Evolutionary conservation across 768 basidiomycete species (phyloP).

Genomic region (Stropharia rugosoannulata): DNA sequence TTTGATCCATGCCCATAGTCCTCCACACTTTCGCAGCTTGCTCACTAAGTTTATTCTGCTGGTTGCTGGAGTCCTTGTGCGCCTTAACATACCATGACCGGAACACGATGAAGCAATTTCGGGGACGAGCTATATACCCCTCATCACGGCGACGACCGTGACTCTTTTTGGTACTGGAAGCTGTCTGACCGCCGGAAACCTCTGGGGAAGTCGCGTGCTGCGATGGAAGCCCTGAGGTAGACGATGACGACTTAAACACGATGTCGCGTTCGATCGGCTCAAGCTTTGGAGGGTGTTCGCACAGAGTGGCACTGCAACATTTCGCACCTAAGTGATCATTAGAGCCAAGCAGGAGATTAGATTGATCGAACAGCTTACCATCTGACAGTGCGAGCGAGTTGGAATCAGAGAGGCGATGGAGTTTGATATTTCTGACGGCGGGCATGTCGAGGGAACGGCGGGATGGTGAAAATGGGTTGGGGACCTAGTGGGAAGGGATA

Average conservation of each 20-base stretch:
- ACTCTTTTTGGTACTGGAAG: slow-evolving; percentile 5
- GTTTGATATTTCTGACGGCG: slow-evolving; percentile 20
- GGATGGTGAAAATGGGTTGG: not conserved
- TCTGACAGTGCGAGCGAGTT: slow-evolving; percentile 19
- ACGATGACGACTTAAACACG: not conserved
- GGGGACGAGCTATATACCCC: slow-evolving; percentile 31
- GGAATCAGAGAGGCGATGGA: slow-evolving; percentile 23
- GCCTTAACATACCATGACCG: slow-evolving; percentile 25
- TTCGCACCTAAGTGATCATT: not conserved
- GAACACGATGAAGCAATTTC: slow-evolving; percentile 39
- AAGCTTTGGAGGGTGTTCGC: not conserved
- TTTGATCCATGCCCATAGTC: slow-evolving; percentile 19
- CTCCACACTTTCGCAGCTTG: slow-evolving; percentile 31
- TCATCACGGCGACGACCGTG: slow-evolving; percentile 13
- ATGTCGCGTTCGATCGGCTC: not conserved
- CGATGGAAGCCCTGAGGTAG: not conserved
- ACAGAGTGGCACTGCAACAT: not conserved
- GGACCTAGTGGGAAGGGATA: not conserved
- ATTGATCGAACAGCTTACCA: not conserved
- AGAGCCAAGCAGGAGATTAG: not conserved
- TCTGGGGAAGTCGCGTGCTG: not conserved
- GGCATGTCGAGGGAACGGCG: too few relatives aligned
- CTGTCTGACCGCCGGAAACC: slow-evolving; percentile 9
- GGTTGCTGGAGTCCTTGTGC: slow-evolving; percentile 11
- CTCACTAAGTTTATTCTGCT: slow-evolving; percentile 34